Conservation (phyloP, 495 filamentous ascomycete species). For the Baudoinia panamericana region DNA sequence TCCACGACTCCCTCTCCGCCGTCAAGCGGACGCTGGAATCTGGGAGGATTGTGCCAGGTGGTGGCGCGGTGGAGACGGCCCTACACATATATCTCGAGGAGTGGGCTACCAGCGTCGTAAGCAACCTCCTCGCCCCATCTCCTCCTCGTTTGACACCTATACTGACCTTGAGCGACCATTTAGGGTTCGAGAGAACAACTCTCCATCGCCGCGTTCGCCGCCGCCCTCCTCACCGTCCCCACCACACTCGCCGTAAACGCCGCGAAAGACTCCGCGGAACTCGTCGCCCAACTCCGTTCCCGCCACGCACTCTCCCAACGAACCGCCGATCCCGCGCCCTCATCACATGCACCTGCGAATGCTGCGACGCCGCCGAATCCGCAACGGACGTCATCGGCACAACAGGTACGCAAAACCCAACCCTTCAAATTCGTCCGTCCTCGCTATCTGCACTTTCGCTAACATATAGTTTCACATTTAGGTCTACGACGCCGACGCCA, state of each 20-base stretch:
- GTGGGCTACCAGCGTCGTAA: slow-evolving; percentile 89
- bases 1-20: slow-evolving; percentile 92
- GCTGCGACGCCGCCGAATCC: too few species aligned
- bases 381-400: too few species aligned
- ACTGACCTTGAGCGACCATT: neutral
- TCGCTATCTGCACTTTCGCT: neutral
- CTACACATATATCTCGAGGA: slow-evolving; percentile 98
- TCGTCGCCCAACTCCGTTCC: slow-evolving; percentile 88
- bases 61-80: slow-evolving; percentile 95
- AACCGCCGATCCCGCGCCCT: slow-evolving; percentile 55
- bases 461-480: too few species aligned
- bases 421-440: neutral
- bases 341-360: slow-evolving; percentile 9
- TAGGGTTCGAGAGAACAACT: slow-evolving; percentile 91
- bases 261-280: slow-evolving; percentile 86
- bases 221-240: slow-evolving; percentile 85
- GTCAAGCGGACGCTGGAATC: slow-evolving; percentile 96
- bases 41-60: slow-evolving; percentile 90
- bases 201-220: slow-evolving; percentile 93
- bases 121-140: slow-evolving; percentile 24
- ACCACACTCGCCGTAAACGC: slow-evolving; percentile 96
- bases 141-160: neutral
- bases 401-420: too few species aligned
- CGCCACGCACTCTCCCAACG: slow-evolving; percentile 90
- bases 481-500: slow-evolving; percentile 49